Base-by-base conservation (phyloP, 2,329 filamentous ascomycete species). In the Orbilia oligospora region DNA sequence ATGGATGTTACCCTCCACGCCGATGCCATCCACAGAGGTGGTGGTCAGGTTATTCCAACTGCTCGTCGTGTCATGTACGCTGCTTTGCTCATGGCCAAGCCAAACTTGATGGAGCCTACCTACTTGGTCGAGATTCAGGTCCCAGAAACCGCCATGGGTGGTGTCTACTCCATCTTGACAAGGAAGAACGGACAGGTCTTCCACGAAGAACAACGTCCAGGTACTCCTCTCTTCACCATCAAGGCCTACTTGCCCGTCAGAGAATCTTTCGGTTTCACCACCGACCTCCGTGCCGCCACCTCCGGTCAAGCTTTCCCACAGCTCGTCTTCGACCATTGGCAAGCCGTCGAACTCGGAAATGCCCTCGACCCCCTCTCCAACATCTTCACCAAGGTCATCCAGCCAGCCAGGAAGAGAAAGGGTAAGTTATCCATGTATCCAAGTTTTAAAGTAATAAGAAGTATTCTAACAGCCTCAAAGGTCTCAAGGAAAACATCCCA, bases 81-180 rank as follows among this genome's bases (percentile, higher is more conserved):
- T 84, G 89, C 96, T 82, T 87, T 93, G 82, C 92, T 99, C 82
- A 90, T 99, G 83, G 94, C 96, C 84, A 90, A 97, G 83, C 96
- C 96, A 82, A 91, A 90, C 87, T 91, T 99, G 81, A 91, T 94
- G 84, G 96, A 99, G 90, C 96, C 96, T 85, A 93, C 99, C 87
- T 99, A 97, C 92, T 89, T 97, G 86, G 94, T 97, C 86, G 96
- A 99, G 88, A 99, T 99, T 87, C 94, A 97, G 89, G 96, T 99
- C 81, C 95, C 95, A 84, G 96, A 99, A 90, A 89, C 91, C 85
- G 95, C 96, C 86, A 98, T 99, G 96, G 96, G 96, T 90, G 96
- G 96, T 90, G 97, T 99, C 87, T 99, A 99, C 88, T 93, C 94
- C 92, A 94, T 97, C 85, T 93, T 99, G 84, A 97, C 94, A 87